A percentile compares a stretch with the other conserved stretches of the same genome.
phyloP scores from a whole-genome alignment of 768 basidiomycete species.

The Xerocomellus chrysenteron region DNA sequence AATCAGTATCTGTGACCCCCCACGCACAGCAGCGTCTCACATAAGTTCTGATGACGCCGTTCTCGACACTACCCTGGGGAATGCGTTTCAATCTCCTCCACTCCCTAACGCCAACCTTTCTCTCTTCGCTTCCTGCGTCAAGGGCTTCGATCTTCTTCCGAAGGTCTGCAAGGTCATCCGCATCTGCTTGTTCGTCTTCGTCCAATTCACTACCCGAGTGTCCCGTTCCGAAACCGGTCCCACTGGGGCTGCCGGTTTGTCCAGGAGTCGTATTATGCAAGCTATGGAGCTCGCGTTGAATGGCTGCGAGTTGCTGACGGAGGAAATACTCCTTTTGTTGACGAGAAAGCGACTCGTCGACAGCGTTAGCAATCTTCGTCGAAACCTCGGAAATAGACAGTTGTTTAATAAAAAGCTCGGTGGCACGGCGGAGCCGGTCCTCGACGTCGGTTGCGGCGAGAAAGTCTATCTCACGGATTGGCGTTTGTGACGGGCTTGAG shows the following conservation, averaged over 20 bases:
- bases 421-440: constrained; percentile 63
- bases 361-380: constrained; percentile 75
- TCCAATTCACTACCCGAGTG: constrained; percentile 53
- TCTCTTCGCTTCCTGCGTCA: constrained; percentile 71
- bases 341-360: constrained; percentile 82
- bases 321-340: constrained; percentile 89
- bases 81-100: constrained; percentile 83
- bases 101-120: constrained; percentile 79
- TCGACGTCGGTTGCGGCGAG: constrained; percentile 59
- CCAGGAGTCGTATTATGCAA: constrained; percentile 41
- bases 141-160: constrained; percentile 73
- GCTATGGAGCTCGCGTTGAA: constrained; percentile 69
- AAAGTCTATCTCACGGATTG: constrained; percentile 43
- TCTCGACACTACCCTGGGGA: constrained; percentile 88
- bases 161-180: constrained; percentile 74
- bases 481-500: not conserved
- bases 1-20: constrained; percentile 5
- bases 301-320: constrained; percentile 78
- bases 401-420: constrained; percentile 71
- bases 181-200: constrained; percentile 78
- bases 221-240: constrained; percentile 27
- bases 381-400: constrained; percentile 78
- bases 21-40: constrained; percentile 41
- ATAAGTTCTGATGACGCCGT: constrained; percentile 83
- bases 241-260: constrained; percentile 12